Evolutionary conservation across 306 rosid species (phyloP).

Genomic region (Cicer bijugum): DNA sequence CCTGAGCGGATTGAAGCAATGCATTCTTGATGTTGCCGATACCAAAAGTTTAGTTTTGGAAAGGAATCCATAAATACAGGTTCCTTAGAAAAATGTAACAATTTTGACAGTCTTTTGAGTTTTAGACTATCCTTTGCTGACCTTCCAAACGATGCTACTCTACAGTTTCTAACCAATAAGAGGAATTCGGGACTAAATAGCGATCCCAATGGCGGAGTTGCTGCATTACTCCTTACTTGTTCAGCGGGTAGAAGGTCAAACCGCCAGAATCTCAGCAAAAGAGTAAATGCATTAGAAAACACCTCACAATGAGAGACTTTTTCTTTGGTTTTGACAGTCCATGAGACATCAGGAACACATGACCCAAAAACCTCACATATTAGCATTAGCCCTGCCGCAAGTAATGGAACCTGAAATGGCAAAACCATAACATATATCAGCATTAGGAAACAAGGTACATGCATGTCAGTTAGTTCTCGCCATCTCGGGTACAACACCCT

Average conservation of each 20-base stretch:
- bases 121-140: conserved; percentile 60
- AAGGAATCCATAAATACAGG: conserved; percentile 74
- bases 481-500: conserved; percentile 5
- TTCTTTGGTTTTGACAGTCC: conserved; percentile 66
- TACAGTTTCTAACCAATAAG: conserved; percentile 72
- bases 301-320: conserved; percentile 78
- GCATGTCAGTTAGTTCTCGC: conserved; percentile 21
- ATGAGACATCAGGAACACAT: conserved; percentile 57
- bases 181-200: conserved; percentile 81
- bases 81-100: conserved; percentile 52
- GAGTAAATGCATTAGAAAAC: conserved; percentile 85
- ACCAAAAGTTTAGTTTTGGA: conserved; percentile 84
- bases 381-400: conserved; percentile 77
- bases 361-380: conserved; percentile 91
- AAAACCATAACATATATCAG: conserved; percentile 44
- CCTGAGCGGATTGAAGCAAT: conserved; percentile 76
- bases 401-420: conserved; percentile 76
- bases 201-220: conserved; percentile 67
- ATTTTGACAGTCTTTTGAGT: conserved; percentile 63
- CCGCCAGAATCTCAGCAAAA: conserved; percentile 84
- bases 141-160: conserved; percentile 60
- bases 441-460: conserved; percentile 38
- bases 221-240: conserved; percentile 61
- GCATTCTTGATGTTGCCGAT: conserved; percentile 83
- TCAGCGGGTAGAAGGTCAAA: conserved; percentile 77